phyloP scores from a whole-genome alignment of 2,329 filamentous ascomycete species.

The Colletotrichum truncatum region DNA sequence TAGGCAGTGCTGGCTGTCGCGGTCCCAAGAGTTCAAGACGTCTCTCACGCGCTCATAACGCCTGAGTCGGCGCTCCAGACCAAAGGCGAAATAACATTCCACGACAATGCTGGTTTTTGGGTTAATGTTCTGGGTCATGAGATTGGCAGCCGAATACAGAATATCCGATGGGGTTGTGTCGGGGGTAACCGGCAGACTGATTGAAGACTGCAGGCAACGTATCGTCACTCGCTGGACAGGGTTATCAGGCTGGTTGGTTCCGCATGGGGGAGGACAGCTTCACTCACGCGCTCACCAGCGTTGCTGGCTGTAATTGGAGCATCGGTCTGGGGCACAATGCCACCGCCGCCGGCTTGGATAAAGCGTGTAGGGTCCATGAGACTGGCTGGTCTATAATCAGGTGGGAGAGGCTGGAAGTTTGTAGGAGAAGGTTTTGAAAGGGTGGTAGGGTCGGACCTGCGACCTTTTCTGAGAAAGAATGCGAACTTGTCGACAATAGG shows the following conservation, averaged over 20 bases:
- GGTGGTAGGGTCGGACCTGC: slow-evolving; percentile 46
- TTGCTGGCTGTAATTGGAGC: slow-evolving; percentile 85
- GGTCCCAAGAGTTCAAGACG: slow-evolving; percentile 92
- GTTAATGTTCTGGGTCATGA: slow-evolving; percentile 71
- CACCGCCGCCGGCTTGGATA: slow-evolving; percentile 56
- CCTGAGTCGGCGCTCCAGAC: slow-evolving; percentile 83
- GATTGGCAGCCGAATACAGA: slow-evolving; percentile 71
- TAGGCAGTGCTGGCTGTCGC: slow-evolving; percentile 79
- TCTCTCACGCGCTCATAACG: slow-evolving; percentile 88
- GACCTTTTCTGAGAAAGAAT: slow-evolving; percentile 50
- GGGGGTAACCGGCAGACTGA: slow-evolving; percentile 76
- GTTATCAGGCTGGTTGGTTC: slow-evolving; percentile 41
- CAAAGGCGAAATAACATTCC: slow-evolving; percentile 79
- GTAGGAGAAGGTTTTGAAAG: slow-evolving; percentile 24
- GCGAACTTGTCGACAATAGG: slow-evolving; percentile 59
- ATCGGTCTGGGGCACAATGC: slow-evolving; percentile 67
- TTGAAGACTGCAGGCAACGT: slow-evolving; percentile 74
- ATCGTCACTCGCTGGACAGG: slow-evolving; percentile 71
- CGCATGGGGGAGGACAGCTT: background rate
- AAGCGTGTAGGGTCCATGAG: slow-evolving; percentile 34
- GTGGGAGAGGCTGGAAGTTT: slow-evolving; percentile 18
- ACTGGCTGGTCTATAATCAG: slow-evolving; percentile 19
- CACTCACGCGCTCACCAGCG: slow-evolving; percentile 75
- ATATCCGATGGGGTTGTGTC: slow-evolving; percentile 81
- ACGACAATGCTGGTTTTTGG: slow-evolving; percentile 74